Evolutionary conservation across 306 rosid species (phyloP).

Genomic region (Nissolia schottii): DNA sequence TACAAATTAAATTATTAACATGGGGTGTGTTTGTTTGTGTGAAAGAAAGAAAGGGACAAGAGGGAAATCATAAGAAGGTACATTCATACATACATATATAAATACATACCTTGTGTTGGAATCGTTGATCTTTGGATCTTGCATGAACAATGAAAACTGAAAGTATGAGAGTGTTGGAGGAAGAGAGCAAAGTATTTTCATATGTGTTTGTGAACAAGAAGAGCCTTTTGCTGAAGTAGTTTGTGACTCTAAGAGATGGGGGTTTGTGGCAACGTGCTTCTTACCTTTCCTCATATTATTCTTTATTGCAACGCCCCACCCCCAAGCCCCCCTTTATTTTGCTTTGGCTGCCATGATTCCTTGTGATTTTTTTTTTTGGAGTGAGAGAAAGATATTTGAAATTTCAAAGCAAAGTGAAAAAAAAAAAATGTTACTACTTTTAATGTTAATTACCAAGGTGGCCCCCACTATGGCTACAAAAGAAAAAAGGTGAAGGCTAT

Average conservation of each 20-base stretch:
- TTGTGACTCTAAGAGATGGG: constrained; percentile 37
- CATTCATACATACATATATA: no score
- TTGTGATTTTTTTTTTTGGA: constrained; percentile 27
- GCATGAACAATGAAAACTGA: constrained; percentile 71
- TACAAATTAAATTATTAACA: not conserved
- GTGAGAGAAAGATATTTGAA: constrained; percentile 38
- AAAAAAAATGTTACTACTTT: constrained; percentile 43
- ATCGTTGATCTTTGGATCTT: constrained; percentile 66
- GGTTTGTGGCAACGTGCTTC: constrained; percentile 55
- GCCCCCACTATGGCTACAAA: constrained; percentile 37
- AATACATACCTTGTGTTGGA: constrained; percentile 74
- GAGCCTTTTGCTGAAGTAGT: constrained; percentile 23
- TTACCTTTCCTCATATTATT: constrained; percentile 46
- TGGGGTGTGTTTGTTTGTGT: not conserved
- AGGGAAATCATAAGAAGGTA: not conserved
- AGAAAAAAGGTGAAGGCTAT: constrained; percentile 1
- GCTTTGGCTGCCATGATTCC: constrained; percentile 69
- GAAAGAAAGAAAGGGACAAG: constrained; percentile 1
- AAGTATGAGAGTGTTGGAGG: constrained; percentile 44
- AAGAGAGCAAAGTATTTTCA: constrained; percentile 59
- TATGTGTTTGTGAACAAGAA: constrained; percentile 45
- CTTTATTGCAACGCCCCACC: constrained; percentile 46
- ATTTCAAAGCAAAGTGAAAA: constrained; percentile 35
- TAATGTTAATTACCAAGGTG: constrained; percentile 34
- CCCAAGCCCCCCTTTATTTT: constrained; percentile 38